Percentiles rank a stretch among this genome's conserved stretches.
These are phyloP conservation scores for Halophytophthora polymorphica DNA, from an alignment of 352 stramenopile species.

Conservation along the genomic window DNA sequence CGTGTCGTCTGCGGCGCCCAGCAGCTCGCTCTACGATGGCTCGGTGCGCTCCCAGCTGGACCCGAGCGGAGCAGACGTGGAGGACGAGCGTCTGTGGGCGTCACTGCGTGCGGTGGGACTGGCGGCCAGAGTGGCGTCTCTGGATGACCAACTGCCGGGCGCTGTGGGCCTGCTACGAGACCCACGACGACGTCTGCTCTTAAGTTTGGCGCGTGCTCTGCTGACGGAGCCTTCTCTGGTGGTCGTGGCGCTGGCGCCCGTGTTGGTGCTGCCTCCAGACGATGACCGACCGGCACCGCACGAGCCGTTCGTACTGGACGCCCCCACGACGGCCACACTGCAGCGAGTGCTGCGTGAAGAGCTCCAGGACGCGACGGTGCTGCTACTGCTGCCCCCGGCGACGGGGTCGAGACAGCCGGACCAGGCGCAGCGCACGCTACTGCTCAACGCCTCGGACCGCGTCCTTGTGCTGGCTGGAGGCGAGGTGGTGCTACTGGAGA, in stretches of 20 bases:
- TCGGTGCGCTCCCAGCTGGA: constrained; percentile 93
- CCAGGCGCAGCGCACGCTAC: constrained; percentile 15
- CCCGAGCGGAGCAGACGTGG: constrained; percentile 62
- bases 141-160: constrained; percentile 58
- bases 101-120: constrained; percentile 50
- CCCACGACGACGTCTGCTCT: constrained; percentile 93
- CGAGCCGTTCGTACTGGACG: constrained; percentile 34
- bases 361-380: constrained; percentile 91
- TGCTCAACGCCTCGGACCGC: constrained; percentile 94
- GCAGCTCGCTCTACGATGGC: constrained; percentile 85
- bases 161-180: constrained; percentile 84
- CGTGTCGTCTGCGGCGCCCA: constrained; percentile 93
- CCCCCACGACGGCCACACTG: constrained; percentile 62
- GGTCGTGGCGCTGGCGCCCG: constrained; percentile 55
- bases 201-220: constrained; percentile 96
- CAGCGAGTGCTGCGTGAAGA: constrained; percentile 80
- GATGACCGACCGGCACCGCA: constrained; percentile 13
- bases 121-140: constrained; percentile 56
- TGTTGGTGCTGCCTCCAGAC: constrained; percentile 17
- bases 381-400: constrained; percentile 95
- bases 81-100: constrained; percentile 32
- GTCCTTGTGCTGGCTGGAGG: constrained; percentile 96
- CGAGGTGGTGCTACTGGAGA: constrained; percentile 81
- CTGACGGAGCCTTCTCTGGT: constrained; percentile 87
- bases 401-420: constrained; percentile 20